phyloP scores from a whole-genome alignment of 2,329 filamentous ascomycete species.

The Xylaria sp. region DNA sequence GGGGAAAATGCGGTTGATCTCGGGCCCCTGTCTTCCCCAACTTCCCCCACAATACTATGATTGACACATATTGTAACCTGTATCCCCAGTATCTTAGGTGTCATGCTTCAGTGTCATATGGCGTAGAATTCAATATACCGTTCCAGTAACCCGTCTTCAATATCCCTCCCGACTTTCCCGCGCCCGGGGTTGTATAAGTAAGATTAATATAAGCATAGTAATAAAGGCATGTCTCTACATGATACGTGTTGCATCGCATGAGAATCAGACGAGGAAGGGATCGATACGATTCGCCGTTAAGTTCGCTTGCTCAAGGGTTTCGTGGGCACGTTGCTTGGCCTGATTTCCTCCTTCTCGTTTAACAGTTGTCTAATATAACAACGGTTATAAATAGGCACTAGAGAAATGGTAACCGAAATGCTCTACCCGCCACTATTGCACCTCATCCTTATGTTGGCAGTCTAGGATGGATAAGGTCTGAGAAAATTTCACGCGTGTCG shows the following conservation, averaged over 20 bases:
- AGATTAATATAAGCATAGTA: not conserved
- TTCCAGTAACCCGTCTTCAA: constrained; percentile 24
- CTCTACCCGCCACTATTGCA: not conserved
- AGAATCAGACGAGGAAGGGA: constrained; percentile 1
- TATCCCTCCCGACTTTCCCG: constrained; percentile 9
- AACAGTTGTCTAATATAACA: not conserved
- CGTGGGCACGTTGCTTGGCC: not conserved
- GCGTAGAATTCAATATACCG: constrained; percentile 3
- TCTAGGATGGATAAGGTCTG: not conserved
- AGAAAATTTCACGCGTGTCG: constrained; percentile 1
- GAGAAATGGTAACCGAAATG: not conserved
- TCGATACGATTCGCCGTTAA: not conserved
- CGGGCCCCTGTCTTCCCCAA: constrained; percentile 34
- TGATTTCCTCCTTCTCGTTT: not conserved
- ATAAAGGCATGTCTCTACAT: not conserved
- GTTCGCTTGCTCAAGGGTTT: not conserved
- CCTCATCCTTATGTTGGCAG: not conserved
- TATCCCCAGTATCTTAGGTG: constrained; percentile 16
- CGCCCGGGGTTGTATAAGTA: not conserved
- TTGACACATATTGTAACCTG: constrained; percentile 3
- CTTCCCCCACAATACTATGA: constrained; percentile 29
- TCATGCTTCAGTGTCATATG: constrained; percentile 15
- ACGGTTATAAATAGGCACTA: constrained; percentile 4
- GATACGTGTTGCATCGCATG: not conserved
- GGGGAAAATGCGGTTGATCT: constrained; percentile 35